Percentiles rank a stretch among this genome's conserved stretches.
phyloP scores from a whole-genome alignment of 177 flowering plant genomes.

The Vitis hybrid region DNA sequence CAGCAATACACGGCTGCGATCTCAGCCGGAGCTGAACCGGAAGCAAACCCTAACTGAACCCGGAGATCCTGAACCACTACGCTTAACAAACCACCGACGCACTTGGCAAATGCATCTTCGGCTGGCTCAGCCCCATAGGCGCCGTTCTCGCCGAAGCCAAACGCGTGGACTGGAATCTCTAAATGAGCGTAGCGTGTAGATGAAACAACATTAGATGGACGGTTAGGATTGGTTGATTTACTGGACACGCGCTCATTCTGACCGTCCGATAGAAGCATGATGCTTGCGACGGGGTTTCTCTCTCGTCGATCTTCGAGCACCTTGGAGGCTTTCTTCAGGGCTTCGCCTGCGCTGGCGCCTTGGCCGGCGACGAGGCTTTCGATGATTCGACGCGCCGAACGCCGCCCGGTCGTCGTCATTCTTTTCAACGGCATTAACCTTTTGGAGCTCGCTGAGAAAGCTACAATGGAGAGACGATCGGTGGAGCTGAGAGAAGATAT shows the following conservation, averaged over 20 bases:
- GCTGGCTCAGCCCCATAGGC: conserved; percentile 26
- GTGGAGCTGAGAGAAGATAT: conserved; percentile 59
- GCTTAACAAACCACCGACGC: conserved; percentile 49
- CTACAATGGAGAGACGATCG: conserved; percentile 84
- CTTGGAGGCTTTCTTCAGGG: conserved; percentile 79
- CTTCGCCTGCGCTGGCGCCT: conserved; percentile 58
- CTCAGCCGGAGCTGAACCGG: conserved; percentile 57
- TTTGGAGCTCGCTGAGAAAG: conserved; percentile 58
- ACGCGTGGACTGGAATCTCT: conserved; percentile 67
- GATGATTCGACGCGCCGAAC: conserved; percentile 55
- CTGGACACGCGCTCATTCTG: conserved; percentile 23
- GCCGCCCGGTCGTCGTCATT: conserved; percentile 66
- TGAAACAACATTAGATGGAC: conserved; percentile 13
- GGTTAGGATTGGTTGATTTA: conserved; percentile 18
- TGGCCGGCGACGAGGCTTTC: conserved; percentile 48
- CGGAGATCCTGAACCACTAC: conserved; percentile 64
- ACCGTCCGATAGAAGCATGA: conserved; percentile 67
- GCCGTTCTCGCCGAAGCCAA: conserved; percentile 29
- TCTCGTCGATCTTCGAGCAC: conserved; percentile 87
- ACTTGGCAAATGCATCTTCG: conserved; percentile 57
- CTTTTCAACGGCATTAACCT: conserved; percentile 61
- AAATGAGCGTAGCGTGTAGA: conserved; percentile 56
- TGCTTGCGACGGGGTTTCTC: conserved; percentile 59
- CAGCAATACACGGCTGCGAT: conserved; percentile 59
- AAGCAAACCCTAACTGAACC: conserved; percentile 41